Evolutionary conservation across 1,139 yeast species (phyloP), one percentile per base, ranked within the genome.

Genomic region (Pichia sp.): DNA sequence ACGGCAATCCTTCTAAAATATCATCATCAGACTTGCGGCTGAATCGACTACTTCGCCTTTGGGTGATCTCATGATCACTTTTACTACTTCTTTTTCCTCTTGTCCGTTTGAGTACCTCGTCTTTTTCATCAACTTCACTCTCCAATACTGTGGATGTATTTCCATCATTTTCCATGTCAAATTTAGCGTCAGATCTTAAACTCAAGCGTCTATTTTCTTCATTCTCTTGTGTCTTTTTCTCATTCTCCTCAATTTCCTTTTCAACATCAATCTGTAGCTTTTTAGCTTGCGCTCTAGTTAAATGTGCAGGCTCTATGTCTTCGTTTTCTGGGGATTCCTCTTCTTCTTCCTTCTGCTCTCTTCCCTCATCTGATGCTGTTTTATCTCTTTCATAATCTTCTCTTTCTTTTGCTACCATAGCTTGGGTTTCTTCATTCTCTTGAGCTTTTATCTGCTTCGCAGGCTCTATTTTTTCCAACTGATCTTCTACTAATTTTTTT

Each of bases 221-320:
- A 4, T 28, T 26, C 17, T 39, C 28, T 3, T 17, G 33, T 8
- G 38, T 14, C 12, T 38, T 35, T n/a, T 36, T 38, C 15, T 39
- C 50, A 14, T 36, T 40, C 10, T 41, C 36, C 8, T 35, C 35
- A 2, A 44, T 28, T 21, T 46, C 47, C 12, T 45, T 39, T 24
- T 39, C 43, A 18, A 35, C 39, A 21, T 40, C 39, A 17, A 34
- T 39, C 8, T 43, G 42, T 5, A 41, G 24, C 33, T 38, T 40
- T 26, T 46, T 40, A 10, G 48, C 42, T 31, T 44, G 49, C 9
- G 47, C 30, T 31, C 50, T 22, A 6, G 52, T 45, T 15, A 46
- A 20, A 32, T 45, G 46, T 4, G 40, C 49, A n/a, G 46, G 46
- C 19, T 46, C 47, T 12, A 45, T 46, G 7, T 35, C 40, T 23